Evolutionary conservation across 2,329 filamentous ascomycete genomes (phyloP).

Genomic region (Penicillium sp.): DNA sequence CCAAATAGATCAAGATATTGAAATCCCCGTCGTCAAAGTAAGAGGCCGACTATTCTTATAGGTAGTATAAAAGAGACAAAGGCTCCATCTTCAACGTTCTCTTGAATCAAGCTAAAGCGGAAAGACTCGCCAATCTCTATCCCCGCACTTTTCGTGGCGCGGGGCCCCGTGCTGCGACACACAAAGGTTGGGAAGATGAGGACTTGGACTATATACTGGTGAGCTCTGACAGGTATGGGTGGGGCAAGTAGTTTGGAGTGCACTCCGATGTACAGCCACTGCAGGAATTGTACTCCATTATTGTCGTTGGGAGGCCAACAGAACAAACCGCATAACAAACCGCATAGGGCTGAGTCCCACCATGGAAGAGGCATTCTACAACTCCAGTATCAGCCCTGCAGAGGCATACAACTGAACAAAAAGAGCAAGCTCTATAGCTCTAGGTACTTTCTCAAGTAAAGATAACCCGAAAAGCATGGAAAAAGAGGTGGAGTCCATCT

Average conservation of each 20-base stretch:
- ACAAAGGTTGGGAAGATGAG: background rate
- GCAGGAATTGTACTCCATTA: background rate
- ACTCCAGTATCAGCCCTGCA: background rate
- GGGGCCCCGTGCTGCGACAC: background rate
- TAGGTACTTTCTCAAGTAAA: background rate
- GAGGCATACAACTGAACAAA: background rate
- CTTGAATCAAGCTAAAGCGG: background rate
- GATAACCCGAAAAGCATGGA: conserved; percentile 1
- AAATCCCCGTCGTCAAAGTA: background rate
- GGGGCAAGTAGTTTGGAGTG: background rate
- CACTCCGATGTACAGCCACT: background rate
- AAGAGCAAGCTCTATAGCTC: background rate
- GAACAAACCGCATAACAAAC: background rate
- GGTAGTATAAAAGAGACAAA: background rate
- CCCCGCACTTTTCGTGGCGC: background rate
- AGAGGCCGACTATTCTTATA: background rate
- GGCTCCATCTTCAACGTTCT: background rate
- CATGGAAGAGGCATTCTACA: background rate
- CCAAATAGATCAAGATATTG: background rate
- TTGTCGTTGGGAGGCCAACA: background rate
- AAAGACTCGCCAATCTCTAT: background rate
- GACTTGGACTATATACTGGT: background rate
- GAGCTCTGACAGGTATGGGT: background rate
- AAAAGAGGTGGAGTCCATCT: conserved; percentile 17
- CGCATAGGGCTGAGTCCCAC: background rate